Evolutionary conservation across 352 stramenopile genomes (phyloP).

Genomic region (Pythium dissotocum): DNA sequence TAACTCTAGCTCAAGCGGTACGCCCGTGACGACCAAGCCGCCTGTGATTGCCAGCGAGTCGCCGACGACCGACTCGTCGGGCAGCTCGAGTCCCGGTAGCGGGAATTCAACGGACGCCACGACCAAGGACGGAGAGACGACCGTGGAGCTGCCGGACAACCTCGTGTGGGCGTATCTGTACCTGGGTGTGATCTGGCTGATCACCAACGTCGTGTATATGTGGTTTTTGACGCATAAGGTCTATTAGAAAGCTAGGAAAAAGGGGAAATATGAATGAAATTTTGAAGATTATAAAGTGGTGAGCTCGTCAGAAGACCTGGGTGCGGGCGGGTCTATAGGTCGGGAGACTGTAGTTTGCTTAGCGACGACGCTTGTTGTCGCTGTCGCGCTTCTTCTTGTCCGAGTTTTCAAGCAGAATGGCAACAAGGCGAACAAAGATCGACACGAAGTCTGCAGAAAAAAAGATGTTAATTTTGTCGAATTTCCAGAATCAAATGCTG

Average conservation of each 20-base stretch:
- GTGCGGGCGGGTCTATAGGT: too few species aligned
- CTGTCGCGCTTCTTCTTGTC: constrained; percentile 50
- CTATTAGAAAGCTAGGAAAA: background rate
- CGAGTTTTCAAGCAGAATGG: constrained; percentile 77
- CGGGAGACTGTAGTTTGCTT: background rate
- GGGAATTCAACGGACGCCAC: background rate
- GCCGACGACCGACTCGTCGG: background rate
- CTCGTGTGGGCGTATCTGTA: constrained; percentile 25
- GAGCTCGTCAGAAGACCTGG: background rate
- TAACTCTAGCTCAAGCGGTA: background rate
- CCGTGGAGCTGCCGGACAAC: constrained; percentile 19
- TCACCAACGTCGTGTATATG: constrained; percentile 31
- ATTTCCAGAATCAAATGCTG: background rate
- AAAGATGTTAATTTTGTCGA: constrained; percentile 4
- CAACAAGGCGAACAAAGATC: constrained; percentile 88
- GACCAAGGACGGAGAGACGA: background rate
- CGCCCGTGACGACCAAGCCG: background rate
- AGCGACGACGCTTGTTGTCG: constrained; percentile 30
- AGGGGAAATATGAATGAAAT: constrained; percentile 7
- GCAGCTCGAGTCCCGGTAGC: background rate
- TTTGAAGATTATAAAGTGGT: background rate
- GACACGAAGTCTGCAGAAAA: constrained; percentile 71
- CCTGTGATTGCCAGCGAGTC: background rate
- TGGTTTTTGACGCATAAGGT: constrained; percentile 27
- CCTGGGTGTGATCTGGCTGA: constrained; percentile 28